Percentiles rank a stretch among this genome's conserved stretches.
phyloP scores from a whole-genome alignment of 2,329 filamentous ascomycete species.

The Epicoccum sorghinum region DNA sequence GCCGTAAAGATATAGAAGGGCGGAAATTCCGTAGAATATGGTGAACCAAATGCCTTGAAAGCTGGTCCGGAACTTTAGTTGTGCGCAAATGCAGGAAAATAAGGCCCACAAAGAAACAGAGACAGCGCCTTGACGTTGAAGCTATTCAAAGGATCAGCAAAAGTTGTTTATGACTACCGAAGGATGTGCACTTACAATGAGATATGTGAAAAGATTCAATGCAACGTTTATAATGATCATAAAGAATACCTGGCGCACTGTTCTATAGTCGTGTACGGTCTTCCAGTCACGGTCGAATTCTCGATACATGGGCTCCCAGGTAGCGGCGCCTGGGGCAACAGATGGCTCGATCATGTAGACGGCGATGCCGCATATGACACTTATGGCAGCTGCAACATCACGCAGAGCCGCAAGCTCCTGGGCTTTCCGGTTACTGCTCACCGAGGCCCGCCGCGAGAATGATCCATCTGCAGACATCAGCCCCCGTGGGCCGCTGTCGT shows the following conservation, averaged over 20 bases:
- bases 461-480: conserved; percentile 46
- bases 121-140: conserved; percentile 37
- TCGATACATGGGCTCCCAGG: conserved; percentile 37
- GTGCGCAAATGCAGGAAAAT: conserved; percentile 37
- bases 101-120: conserved; percentile 36
- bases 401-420: conserved; percentile 36
- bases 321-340: conserved; percentile 29
- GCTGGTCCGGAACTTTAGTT: conserved; percentile 29
- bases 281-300: conserved; percentile 36
- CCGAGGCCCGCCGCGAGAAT: conserved; percentile 31
- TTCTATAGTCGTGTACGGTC: conserved; percentile 32
- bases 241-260: conserved; percentile 33
- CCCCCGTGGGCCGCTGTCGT: conserved; percentile 31
- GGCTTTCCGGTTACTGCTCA: conserved; percentile 30
- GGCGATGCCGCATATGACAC: conserved; percentile 35
- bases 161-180: too few relatives aligned
- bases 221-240: conserved; percentile 33
- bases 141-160: conserved; percentile 17
- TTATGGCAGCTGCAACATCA: conserved; percentile 37
- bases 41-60: conserved; percentile 39
- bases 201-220: conserved; percentile 37
- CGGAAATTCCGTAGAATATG: conserved; percentile 33
- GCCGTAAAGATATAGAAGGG: conserved; percentile 30
- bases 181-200: conserved; percentile 35
- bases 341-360: conserved; percentile 38